Evolutionary conservation across 768 basidiomycete genomes (phyloP), one percentile per base, ranked within the genome.

Genomic region (Russula lepida): DNA sequence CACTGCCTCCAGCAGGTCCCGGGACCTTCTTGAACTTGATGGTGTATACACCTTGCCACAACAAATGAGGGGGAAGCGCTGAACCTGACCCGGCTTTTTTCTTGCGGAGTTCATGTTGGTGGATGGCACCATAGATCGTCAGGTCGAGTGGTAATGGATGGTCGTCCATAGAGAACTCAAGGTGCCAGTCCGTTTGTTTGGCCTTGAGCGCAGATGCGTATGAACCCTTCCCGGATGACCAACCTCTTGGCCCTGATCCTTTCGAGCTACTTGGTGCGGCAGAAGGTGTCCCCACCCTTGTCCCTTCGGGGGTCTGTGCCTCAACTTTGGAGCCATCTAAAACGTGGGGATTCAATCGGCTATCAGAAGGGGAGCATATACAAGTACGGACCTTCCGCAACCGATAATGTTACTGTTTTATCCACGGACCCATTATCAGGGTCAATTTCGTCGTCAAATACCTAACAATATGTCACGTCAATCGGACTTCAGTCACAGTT

Each of bases 231-330:
- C 68, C 21, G 69, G 75, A 71, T 13, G 73, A 69, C 11, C 73
- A 74, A 50, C 54, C 71, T 66, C 54, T 71, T 33, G 75, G 53
- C 69, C 71, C 32, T 3, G 75, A 70, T 15, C 74, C 61, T 13
- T 71, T 70, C 21, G 69, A 73, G 28, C 80, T 77, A 68, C 77
- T 81, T 2, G 71, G 66, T 2, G 82, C 80, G 57, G 79, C 87
- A 0, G 63, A 60, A 12, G 97, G 95, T 4, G 97, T 98, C 3
- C 90, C 84, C 32, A 99, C 85, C 17, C 93, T 84, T 0, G 95
- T 98, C 0, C 97, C 97, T 66, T 98, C 93, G 3, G 97, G 95
- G 0, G 97, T 98, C 71, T 97, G 92, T 1, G 95, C 97, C 69
- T 94, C 92, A 9, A 98, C 81, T 71, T 88, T 91, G n/a, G 88